Evolutionary conservation across 257 asterid species (phyloP), one percentile per base, ranked within the genome.

Genomic region (Capsicum pubescens): DNA sequence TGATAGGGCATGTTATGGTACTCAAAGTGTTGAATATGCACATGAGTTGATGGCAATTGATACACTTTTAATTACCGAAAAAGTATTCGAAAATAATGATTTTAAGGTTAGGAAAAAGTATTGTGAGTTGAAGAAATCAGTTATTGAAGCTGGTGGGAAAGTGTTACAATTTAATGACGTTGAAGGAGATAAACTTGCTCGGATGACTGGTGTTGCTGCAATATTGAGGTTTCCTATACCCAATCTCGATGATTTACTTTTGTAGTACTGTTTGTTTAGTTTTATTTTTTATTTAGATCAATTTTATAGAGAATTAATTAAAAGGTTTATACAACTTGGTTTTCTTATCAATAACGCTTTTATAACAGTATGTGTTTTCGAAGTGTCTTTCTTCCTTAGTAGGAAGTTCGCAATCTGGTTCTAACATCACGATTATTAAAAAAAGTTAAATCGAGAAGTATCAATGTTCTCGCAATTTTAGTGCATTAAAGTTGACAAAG

Each of bases 221-320:
- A 74, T 74, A 50, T 21, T 74, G 81, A 74, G 61, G 7, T 74
- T 74, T 74, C 81, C 61, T 52, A 7, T 74, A 14, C 81, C 81
- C 21, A 48, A 72, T 46, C 15, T 72, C 0, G 80, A 50, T 50
- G 81, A 74, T 2, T 52, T 74, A 8, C 19, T 48, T 0, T 7
- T 50, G 61, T 74, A 3, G 15, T 26, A 0, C 21, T 46, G 3
- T 19, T 7, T 19, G 39, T 48, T 14, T 6, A 19, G 6, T 44
- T 71, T 3, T 64, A 2, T 64, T 26, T 9, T n/a, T n/a, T n/a
- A n/a, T n/a, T 26, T 8, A 32, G 64, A 59, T n/a, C 10, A 14
- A 13, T 68, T 66, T 66, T 66, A n/a, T 12, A 66, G 17, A 26
- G 15, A 17, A 60, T n/a, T 59, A 59, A 17, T 16, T 35, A 42